A percentile compares a stretch with the other conserved stretches of the same genome.
phyloP scores from a whole-genome alignment of 192 early-diverging fungal genomes.

The Pilobolus umbonatus region DNA sequence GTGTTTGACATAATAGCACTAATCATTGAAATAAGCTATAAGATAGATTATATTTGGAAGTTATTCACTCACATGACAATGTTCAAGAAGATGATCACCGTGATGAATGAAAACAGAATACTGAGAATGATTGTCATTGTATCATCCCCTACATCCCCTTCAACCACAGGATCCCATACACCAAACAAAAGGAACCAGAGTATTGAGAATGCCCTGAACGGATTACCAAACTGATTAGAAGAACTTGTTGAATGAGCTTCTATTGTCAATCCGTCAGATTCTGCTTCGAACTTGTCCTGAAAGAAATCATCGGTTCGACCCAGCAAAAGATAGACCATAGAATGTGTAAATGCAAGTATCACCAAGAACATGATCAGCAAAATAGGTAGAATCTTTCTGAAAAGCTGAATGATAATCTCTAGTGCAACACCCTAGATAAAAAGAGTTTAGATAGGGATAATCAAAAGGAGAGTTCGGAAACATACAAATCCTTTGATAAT shows the following conservation, averaged over 20 bases:
- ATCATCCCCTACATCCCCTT: background rate
- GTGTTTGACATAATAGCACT: background rate
- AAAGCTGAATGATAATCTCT: conserved; percentile 9
- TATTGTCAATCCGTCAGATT: background rate
- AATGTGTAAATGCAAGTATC: conserved; percentile 5
- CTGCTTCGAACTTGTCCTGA: background rate
- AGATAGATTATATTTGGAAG: too few relatives aligned
- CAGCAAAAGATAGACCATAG: conserved; percentile 4
- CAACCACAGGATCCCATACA: background rate
- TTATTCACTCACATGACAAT: conserved; percentile 22
- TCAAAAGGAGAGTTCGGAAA: too few relatives aligned
- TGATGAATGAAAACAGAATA: conserved; percentile 8
- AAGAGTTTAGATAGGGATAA: too few relatives aligned
- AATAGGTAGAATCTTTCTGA: conserved; percentile 1
- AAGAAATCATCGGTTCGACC: background rate
- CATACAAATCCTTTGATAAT: conserved; percentile 12
- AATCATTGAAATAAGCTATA: too few relatives aligned
- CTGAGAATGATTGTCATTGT: background rate
- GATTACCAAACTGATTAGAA: background rate
- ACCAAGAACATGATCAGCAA: conserved; percentile 4
- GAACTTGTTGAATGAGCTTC: background rate
- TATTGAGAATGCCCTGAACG: background rate
- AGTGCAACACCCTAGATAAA: conserved; percentile 11
- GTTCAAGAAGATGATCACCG: conserved; percentile 13
- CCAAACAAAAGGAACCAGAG: conserved; percentile 8